Conservation (phyloP, 2,329 filamentous ascomycete species). For the Penicillium sp. region DNA sequence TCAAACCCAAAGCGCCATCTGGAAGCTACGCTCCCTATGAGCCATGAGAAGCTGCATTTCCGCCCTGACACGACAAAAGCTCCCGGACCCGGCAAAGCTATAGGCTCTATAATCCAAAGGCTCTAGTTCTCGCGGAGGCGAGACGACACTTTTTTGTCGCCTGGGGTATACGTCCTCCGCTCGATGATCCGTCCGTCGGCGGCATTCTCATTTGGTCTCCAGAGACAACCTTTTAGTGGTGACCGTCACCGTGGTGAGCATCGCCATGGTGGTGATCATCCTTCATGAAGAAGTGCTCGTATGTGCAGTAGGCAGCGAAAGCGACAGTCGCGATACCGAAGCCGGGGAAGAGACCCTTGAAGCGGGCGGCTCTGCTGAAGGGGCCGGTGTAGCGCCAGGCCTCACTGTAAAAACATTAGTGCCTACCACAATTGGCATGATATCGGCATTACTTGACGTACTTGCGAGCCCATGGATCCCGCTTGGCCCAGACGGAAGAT, state of each 20-base stretch:
- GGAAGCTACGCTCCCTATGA: slow-evolving; percentile 12
- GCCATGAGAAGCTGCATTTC: slow-evolving; percentile 3
- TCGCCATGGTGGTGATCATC: slow-evolving; percentile 58
- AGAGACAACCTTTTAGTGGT: slow-evolving; percentile 50
- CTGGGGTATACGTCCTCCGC: slow-evolving; percentile 26
- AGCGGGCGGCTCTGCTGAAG: slow-evolving; percentile 85
- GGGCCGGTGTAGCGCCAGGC: slow-evolving; percentile 89
- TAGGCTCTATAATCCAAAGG: slow-evolving; percentile 10
- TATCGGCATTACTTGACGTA: slow-evolving; percentile 37
- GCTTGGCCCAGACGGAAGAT: slow-evolving; percentile 48
- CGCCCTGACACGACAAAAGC: slow-evolving; percentile 16
- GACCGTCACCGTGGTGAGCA: slow-evolving; percentile 50
- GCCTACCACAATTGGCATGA: slow-evolving; percentile 11
- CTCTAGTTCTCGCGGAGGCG: slow-evolving; percentile 13
- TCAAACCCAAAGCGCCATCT: slow-evolving; percentile 32
- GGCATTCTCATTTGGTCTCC: slow-evolving; percentile 12
- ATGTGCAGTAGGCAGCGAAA: slow-evolving; percentile 83
- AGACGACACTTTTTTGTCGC: slow-evolving; percentile 14
- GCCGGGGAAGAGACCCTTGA: slow-evolving; percentile 81
- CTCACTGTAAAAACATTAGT: slow-evolving; percentile 60
- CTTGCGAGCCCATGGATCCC: slow-evolving; percentile 63
- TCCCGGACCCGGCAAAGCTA: slow-evolving; percentile 4
- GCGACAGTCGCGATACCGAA: slow-evolving; percentile 89
- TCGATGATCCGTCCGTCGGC: slow-evolving; percentile 12
- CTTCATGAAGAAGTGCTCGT: slow-evolving; percentile 82